Conservation (phyloP, 164 flowering plant genomes). For the Vitis vinifera region ASM3070453v1 NC_081810.1:2510501-2511000, state of each 20-base stretch:
- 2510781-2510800: conserved; percentile 64
- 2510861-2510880: conserved; percentile 41
- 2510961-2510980: conserved; percentile 99
- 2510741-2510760: conserved; percentile 94
- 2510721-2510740: conserved; percentile 30
- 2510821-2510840: conserved; percentile 50
- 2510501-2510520: too few relatives aligned
- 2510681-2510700: not conserved
- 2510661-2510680: too few relatives aligned
- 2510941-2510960: conserved; percentile 76
- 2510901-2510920: conserved; percentile 76
- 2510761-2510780: conserved; percentile 88
- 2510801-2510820: conserved; percentile 79
- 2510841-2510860: conserved; percentile 67
- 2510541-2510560: too few relatives aligned
- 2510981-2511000: conserved; percentile 72
- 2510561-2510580: too few relatives aligned
- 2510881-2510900: conserved; percentile 42
- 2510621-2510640: not conserved
- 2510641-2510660: too few relatives aligned
- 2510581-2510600: too few relatives aligned
- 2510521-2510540: too few relatives aligned
- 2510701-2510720: not conserved
- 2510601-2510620: too few relatives aligned
- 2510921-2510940: conserved; percentile 95